Base-by-base conservation (phyloP, 2,329 filamentous ascomycete species). In the Fusarium sp. region DNA sequence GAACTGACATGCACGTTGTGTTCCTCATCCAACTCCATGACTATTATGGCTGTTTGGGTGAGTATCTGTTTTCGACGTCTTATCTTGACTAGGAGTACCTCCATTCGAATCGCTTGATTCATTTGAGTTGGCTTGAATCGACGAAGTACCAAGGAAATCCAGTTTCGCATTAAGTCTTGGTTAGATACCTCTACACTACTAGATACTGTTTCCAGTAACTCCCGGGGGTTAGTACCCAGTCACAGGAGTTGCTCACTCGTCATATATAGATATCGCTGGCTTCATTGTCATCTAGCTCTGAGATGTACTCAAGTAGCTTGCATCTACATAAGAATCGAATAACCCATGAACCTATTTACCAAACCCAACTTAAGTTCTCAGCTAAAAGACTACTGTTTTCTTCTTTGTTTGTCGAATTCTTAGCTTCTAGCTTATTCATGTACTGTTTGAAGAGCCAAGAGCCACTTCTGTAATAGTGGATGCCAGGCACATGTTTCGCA, bases 401-500 rank as follows among this genome's bases (percentile, higher is more conserved):
- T 38, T n/a, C 18, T 11, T 38, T n/a, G 18, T 38, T 12, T 38
- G 34, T 38, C 18, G 10, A n/a, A 24, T 32, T 47, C 4, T 32
- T 50, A n/a, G 20, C 22, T 51, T n/a, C 18, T 9, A 20, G 25
- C 15, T 16, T 24, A 16, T 25, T 25, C 14, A 27, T 34, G 22
- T 30, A 6, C 16, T 25, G 27, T 18, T 46, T 56, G 14, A 56
- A 46, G 18, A n/a, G 34, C 34, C 34, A 38, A 38, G 42, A 53
- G 38, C 54, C 63, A 54, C 63, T 46, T 55, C 46, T 27, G 18
- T n/a, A 45, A 24, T 29, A 55, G 29, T 38, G 34, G 34, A 38
- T 38, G 24, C 30, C 44, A 59, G 46, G 61, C 68, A 72, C 66
- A 73, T 64, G 70, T 58, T 57, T 43, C 46, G 30, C 54, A 20